These are phyloP conservation scores for Arabidopsis arenosa DNA, from an alignment of 345 rosid species.

Conservation along the genomic window DNA sequence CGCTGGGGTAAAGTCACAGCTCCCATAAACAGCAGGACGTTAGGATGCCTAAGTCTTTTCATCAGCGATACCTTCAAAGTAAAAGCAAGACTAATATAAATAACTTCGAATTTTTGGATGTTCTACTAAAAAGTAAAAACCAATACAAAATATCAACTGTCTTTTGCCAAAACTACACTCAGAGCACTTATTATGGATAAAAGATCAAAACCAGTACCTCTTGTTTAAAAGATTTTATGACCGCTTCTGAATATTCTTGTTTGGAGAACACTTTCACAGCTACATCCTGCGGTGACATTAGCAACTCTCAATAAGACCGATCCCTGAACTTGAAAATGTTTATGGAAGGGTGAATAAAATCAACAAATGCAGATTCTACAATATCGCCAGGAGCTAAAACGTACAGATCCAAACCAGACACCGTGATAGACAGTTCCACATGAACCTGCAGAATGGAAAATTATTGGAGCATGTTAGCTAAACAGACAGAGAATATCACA, in stretches of 20 bases:
- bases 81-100: conserved; percentile 19
- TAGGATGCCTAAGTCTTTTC: conserved; percentile 96
- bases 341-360: conserved; percentile 23
- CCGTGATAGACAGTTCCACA: conserved; percentile 97
- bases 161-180: background rate
- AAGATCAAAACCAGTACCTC: conserved; percentile 58
- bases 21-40: conserved; percentile 94
- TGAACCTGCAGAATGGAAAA: conserved; percentile 68
- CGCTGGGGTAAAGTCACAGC: conserved; percentile 87
- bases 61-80: conserved; percentile 75
- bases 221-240: conserved; percentile 73
- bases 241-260: conserved; percentile 91
- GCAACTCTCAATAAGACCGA: conserved; percentile 30
- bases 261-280: conserved; percentile 92
- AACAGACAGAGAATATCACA: conserved; percentile 41
- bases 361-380: conserved; percentile 34
- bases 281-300: conserved; percentile 76
- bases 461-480: conserved; percentile 17
- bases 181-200: conserved; percentile 1
- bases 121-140: conserved; percentile 23
- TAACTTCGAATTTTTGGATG: background rate
- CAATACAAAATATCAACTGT: background rate
- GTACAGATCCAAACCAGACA: conserved; percentile 97
- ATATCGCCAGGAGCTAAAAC: conserved; percentile 53
- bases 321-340: conserved; percentile 1